Percentiles rank a stretch among this genome's conserved stretches.
Evolutionary conservation across 1,284 basidiomycete species (phyloP).

Genomic region (Ustilago sp.): DNA sequence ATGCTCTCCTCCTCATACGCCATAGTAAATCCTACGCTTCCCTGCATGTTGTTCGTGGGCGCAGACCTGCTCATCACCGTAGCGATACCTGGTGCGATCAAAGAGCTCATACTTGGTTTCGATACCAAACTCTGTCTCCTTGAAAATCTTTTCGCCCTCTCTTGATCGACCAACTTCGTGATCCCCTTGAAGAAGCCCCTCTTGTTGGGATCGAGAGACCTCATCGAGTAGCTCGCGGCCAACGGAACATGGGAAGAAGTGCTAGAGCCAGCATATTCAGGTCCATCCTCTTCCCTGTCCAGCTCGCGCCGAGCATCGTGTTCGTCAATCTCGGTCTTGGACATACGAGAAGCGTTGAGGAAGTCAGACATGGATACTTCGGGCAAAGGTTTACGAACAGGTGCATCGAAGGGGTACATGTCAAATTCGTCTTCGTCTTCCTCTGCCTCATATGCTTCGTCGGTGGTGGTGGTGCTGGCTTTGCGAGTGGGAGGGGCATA

Average conservation of each 20-base stretch:
- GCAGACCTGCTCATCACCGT: background rate
- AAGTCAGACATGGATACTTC: constrained; percentile 47
- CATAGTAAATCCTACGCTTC: background rate
- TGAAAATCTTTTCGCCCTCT: background rate
- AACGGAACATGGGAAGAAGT: constrained; percentile 20
- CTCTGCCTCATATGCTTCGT: constrained; percentile 3
- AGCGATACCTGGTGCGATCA: background rate
- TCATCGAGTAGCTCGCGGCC: background rate
- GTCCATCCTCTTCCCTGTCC: constrained; percentile 9
- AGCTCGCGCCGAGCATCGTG: constrained; percentile 32
- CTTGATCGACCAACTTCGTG: constrained; percentile 23
- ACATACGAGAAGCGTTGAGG: constrained; percentile 46
- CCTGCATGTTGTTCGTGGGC: background rate
- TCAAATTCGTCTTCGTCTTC: constrained; percentile 28
- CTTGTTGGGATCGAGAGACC: constrained; percentile 3
- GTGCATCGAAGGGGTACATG: constrained; percentile 15
- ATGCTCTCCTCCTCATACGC: constrained; percentile 27
- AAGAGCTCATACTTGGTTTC: constrained; percentile 10
- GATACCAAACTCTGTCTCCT: constrained; percentile 5
- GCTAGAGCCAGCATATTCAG: constrained; percentile 4
- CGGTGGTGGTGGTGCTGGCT: background rate
- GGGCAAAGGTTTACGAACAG: constrained; percentile 1
- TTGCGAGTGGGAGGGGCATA: constrained; percentile 19
- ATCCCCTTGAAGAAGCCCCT: constrained; percentile 21
- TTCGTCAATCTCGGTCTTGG: constrained; percentile 31